Conservation (phyloP, 164 flowering plant genomes). For the Kalanchoe fedtschenkoi region DNA sequence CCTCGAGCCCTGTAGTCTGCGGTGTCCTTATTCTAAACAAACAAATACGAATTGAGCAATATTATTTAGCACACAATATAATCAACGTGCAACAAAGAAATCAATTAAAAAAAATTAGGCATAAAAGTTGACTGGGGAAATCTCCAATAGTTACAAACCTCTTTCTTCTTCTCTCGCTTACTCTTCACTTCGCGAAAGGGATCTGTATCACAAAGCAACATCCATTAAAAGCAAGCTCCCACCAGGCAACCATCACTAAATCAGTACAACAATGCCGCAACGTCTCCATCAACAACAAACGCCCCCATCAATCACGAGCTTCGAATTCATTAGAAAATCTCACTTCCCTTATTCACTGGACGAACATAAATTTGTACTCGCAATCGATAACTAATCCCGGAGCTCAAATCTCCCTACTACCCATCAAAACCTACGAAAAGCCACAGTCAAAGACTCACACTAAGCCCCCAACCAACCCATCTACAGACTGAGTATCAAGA, state of each 20-base stretch:
- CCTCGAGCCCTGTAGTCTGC: slow-evolving; percentile 52
- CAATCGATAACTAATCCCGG: not conserved
- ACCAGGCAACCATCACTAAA: not conserved
- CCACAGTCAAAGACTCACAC: no score
- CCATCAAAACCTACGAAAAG: no score
- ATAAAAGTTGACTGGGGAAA: not conserved
- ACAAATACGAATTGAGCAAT: not conserved
- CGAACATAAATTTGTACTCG: not conserved
- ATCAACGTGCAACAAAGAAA: not conserved
- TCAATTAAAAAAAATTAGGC: not conserved
- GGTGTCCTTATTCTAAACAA: slow-evolving; percentile 2
- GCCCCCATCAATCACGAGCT: not conserved
- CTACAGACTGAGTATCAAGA: no score
- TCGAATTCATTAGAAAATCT: not conserved
- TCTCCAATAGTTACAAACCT: not conserved
- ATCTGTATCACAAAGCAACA: not conserved
- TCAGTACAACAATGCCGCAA: not conserved
- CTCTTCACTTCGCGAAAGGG: slow-evolving; percentile 7
- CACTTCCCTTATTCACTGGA: not conserved
- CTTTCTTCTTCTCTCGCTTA: slow-evolving; percentile 9
- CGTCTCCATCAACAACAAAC: not conserved
- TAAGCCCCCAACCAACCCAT: no score
- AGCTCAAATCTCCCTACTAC: not conserved
- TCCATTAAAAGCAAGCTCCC: not conserved
- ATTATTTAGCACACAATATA: not conserved